Evolutionary conservation across 2,329 filamentous ascomycete species (phyloP).

Genomic region (Cryphonectria parasitica): DNA sequence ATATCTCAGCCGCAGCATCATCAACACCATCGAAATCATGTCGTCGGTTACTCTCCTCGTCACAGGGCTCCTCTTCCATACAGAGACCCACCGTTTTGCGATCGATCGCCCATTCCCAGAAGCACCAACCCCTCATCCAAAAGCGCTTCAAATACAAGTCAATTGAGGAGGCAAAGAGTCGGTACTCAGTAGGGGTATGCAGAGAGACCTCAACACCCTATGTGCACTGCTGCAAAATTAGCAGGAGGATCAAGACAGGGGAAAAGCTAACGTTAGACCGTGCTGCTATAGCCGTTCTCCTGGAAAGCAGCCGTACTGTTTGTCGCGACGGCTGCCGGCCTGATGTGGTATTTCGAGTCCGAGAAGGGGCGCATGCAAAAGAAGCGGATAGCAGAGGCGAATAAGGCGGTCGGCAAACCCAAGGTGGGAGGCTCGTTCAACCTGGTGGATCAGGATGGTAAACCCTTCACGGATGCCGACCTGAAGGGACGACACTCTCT

Average conservation of each 20-base stretch:
- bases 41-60: conserved; percentile 47
- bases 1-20: conserved; percentile 25
- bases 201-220: background rate
- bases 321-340: conserved; percentile 72
- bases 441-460: conserved; percentile 80
- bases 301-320: conserved; percentile 90
- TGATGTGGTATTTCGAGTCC: conserved; percentile 89
- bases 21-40: conserved; percentile 41
- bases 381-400: conserved; percentile 85
- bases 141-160: conserved; percentile 53
- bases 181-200: conserved; percentile 60
- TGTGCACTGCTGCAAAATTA: background rate
- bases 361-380: conserved; percentile 92
- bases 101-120: conserved; percentile 26
- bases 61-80: conserved; percentile 29
- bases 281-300: conserved; percentile 74
- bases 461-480: conserved; percentile 75
- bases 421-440: conserved; percentile 90
- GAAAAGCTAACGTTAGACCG: conserved; percentile 24
- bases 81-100: conserved; percentile 33
- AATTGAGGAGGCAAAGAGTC: conserved; percentile 62
- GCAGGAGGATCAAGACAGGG: background rate
- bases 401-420: conserved; percentile 88
- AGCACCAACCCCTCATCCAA: conserved; percentile 39
- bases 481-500: conserved; percentile 85